These are phyloP conservation scores for Paracorniculantispora psalliotae DNA, from an alignment of 2,329 filamentous ascomycete genomes.

Conservation along the genomic window DNA sequence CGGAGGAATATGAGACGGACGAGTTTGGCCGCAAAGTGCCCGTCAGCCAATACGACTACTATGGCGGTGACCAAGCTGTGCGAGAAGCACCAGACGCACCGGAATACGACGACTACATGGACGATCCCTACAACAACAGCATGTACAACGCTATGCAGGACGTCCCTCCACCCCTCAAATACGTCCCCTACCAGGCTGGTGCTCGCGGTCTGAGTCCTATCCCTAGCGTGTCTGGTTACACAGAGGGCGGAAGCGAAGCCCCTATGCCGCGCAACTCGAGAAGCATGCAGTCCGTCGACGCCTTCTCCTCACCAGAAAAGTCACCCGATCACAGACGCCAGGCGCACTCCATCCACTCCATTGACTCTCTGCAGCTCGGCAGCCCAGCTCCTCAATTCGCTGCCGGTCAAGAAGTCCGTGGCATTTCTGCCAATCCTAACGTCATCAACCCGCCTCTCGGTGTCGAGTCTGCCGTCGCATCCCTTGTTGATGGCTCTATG, in stretches of 20 bases:
- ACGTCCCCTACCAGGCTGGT: slow-evolving; percentile 64
- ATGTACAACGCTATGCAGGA: slow-evolving; percentile 57
- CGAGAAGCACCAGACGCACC: slow-evolving; percentile 24
- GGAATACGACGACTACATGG: slow-evolving; percentile 34
- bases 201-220: slow-evolving; percentile 78
- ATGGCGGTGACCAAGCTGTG: slow-evolving; percentile 26
- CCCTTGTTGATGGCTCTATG: slow-evolving; percentile 71
- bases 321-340: slow-evolving; percentile 35
- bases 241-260: slow-evolving; percentile 59
- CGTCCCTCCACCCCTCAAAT: slow-evolving; percentile 59
- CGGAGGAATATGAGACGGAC: slow-evolving; percentile 45
- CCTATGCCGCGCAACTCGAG: slow-evolving; percentile 53
- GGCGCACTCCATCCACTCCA: slow-evolving; percentile 31
- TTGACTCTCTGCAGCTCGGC: slow-evolving; percentile 24
- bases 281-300: slow-evolving; percentile 45
- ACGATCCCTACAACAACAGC: slow-evolving; percentile 36
- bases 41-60: slow-evolving; percentile 34
- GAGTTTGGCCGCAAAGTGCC: slow-evolving; percentile 39
- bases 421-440: slow-evolving; percentile 67
- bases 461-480: slow-evolving; percentile 87
- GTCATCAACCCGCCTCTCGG: slow-evolving; percentile 67
- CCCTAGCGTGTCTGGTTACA: slow-evolving; percentile 86
- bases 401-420: slow-evolving; percentile 65
- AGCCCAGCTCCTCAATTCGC: slow-evolving; percentile 48
- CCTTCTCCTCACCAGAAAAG: slow-evolving; percentile 58